A percentile compares a stretch with the other conserved stretches of the same genome.
These are phyloP conservation scores for Testicularia cyperi DNA, from an alignment of 1,284 basidiomycete genomes.

Conservation along the genomic window DNA sequence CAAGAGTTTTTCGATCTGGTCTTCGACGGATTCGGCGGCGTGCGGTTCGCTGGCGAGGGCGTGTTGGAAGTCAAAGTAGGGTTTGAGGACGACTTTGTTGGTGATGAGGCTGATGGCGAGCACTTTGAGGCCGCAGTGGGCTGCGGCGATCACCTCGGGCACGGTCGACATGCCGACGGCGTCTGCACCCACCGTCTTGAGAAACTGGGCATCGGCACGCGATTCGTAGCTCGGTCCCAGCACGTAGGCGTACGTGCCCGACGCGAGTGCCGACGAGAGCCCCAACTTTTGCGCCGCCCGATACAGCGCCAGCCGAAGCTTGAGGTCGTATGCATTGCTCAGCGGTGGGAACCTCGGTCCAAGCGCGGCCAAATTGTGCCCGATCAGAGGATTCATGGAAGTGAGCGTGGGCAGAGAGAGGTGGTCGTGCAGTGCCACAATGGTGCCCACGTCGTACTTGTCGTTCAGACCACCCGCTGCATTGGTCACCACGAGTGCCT, in stretches of 20 bases:
- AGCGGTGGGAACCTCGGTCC: constrained; percentile 73
- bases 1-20: constrained; percentile 36
- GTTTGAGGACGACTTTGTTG: constrained; percentile 76
- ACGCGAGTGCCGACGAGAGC: constrained; percentile 1
- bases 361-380: constrained; percentile 18
- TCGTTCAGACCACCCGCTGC: constrained; percentile 77
- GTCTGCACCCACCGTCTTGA: constrained; percentile 62
- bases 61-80: constrained; percentile 70
- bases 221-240: constrained; percentile 77
- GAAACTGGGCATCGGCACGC: constrained; percentile 53
- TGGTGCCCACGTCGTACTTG: constrained; percentile 73
- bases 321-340: constrained; percentile 74
- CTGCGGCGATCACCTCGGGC: constrained; percentile 80
- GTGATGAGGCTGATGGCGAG: constrained; percentile 78
- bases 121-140: constrained; percentile 70
- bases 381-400: constrained; percentile 74
- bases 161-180: constrained; percentile 87
- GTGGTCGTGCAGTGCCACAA: constrained; percentile 79
- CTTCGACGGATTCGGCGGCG: constrained; percentile 1
- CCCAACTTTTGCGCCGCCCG: constrained; percentile 68
- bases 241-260: constrained; percentile 80
- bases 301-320: constrained; percentile 71
- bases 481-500: constrained; percentile 78
- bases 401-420: constrained; percentile 73
- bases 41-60: constrained; percentile 72